phyloP scores from a whole-genome alignment of 148 eudicot genomes.

The Oxyria digyna region DNA sequence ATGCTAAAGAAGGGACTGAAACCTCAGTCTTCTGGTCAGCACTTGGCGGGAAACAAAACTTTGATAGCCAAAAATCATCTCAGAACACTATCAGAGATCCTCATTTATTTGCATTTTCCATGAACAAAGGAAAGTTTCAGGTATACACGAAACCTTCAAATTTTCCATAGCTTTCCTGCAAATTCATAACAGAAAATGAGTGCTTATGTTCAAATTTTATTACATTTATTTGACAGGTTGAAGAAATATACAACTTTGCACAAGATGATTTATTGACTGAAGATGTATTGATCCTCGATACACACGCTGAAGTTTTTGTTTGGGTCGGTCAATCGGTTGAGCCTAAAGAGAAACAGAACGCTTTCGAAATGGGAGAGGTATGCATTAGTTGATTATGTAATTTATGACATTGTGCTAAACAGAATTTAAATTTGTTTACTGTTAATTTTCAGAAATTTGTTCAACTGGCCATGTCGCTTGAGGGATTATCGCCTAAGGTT shows the following conservation, averaged over 20 bases:
- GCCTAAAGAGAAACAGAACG: slow-evolving; percentile 71
- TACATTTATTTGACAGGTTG: slow-evolving; percentile 36
- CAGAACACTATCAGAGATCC: slow-evolving; percentile 79
- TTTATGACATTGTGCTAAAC: background rate
- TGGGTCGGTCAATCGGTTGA: slow-evolving; percentile 96
- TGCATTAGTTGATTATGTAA: background rate
- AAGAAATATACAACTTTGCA: slow-evolving; percentile 84
- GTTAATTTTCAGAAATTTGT: slow-evolving; percentile 59
- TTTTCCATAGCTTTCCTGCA: background rate
- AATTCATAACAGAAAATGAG: background rate
- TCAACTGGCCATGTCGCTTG: slow-evolving; percentile 58
- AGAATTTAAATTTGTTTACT: background rate
- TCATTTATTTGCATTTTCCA: slow-evolving; percentile 61
- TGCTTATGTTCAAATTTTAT: background rate
- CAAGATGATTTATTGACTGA: slow-evolving; percentile 98
- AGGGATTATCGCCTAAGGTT: slow-evolving; percentile 62
- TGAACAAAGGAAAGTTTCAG: slow-evolving; percentile 34
- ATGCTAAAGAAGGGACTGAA: slow-evolving; percentile 98
- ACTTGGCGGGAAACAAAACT: slow-evolving; percentile 87
- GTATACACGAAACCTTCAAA: background rate
- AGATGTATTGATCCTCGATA: slow-evolving; percentile 83
- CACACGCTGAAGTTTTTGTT: slow-evolving; percentile 87
- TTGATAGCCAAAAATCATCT: slow-evolving; percentile 59
- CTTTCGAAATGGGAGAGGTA: slow-evolving; percentile 90
- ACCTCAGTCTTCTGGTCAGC: slow-evolving; percentile 87